These are phyloP conservation scores for Athelia psychrophila DNA, from an alignment of 1,284 basidiomycete species.

Conservation along the genomic window DNA sequence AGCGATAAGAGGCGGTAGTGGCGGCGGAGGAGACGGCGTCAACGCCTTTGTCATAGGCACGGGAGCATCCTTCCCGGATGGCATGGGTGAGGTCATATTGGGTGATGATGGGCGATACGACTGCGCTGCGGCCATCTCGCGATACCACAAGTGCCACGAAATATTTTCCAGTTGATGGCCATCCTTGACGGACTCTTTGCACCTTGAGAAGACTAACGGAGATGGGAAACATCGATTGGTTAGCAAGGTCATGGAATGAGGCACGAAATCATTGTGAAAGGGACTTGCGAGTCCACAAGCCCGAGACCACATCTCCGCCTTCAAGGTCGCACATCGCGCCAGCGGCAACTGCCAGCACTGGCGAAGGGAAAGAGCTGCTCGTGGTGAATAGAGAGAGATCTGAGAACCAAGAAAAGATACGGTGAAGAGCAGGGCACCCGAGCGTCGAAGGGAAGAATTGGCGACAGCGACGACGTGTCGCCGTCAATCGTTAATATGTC, in stretches of 20 bases:
- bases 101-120: conserved; percentile 27
- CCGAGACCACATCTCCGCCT: conserved; percentile 57
- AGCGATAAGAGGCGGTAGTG: not conserved
- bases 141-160: conserved; percentile 83
- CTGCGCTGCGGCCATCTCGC: conserved; percentile 46
- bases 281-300: conserved; percentile 61
- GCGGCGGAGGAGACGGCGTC: not conserved
- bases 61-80: conserved; percentile 30
- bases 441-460: too few species aligned
- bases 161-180: conserved; percentile 82
- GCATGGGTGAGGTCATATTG: conserved; percentile 24
- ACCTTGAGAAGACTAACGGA: conserved; percentile 77
- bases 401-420: too few species aligned
- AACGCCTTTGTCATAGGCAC: not conserved
- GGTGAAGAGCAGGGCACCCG: too few species aligned
- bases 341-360: conserved; percentile 59
- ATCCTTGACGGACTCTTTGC: conserved; percentile 74
- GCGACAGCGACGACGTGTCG: too few species aligned
- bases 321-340: conserved; percentile 67
- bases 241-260: conserved; percentile 6
- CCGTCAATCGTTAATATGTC: too few species aligned
- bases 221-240: conserved; percentile 9
- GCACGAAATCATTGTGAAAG: conserved; percentile 5
- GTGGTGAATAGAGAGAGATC: too few species aligned
- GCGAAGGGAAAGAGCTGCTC: conserved; percentile 50